Evolutionary conservation across 2,329 filamentous ascomycete species (phyloP).

Genomic region (Pseudogymnoascus sp.): DNA sequence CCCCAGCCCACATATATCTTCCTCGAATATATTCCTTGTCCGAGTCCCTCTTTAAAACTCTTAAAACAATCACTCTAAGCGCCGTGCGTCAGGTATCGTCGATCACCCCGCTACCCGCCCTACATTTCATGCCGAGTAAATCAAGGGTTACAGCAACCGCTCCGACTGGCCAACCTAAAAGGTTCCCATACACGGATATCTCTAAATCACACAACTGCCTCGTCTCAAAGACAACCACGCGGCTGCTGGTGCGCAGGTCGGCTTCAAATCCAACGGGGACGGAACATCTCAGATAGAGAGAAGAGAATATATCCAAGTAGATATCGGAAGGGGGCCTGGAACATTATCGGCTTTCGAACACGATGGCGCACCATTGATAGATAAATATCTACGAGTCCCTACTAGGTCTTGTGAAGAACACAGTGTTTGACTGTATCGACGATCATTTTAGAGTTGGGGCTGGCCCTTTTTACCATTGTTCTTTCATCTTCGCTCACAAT

Average conservation of each 20-base stretch:
- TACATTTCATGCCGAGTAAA: conserved; percentile 1
- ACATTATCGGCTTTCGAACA: background rate
- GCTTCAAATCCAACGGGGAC: background rate
- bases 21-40: conserved; percentile 6
- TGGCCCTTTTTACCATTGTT: background rate
- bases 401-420: background rate
- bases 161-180: background rate
- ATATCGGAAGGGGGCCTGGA: background rate
- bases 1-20: conserved; percentile 4
- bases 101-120: conserved; percentile 1
- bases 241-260: background rate
- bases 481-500: conserved; percentile 29
- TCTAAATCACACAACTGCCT: conserved; percentile 2
- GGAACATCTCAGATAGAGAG: background rate
- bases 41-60: background rate
- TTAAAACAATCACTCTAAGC: conserved; percentile 6
- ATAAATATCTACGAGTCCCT: background rate
- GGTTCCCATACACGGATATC: background rate
- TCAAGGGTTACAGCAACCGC: background rate
- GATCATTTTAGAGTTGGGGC: background rate
- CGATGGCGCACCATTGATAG: background rate
- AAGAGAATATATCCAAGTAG: background rate
- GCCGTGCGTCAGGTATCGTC: conserved; percentile 3
- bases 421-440: background rate
- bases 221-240: background rate